These are phyloP conservation scores for Tuber aestivum DNA, from an alignment of 495 filamentous ascomycete genomes.

Conservation along the genomic window DNA sequence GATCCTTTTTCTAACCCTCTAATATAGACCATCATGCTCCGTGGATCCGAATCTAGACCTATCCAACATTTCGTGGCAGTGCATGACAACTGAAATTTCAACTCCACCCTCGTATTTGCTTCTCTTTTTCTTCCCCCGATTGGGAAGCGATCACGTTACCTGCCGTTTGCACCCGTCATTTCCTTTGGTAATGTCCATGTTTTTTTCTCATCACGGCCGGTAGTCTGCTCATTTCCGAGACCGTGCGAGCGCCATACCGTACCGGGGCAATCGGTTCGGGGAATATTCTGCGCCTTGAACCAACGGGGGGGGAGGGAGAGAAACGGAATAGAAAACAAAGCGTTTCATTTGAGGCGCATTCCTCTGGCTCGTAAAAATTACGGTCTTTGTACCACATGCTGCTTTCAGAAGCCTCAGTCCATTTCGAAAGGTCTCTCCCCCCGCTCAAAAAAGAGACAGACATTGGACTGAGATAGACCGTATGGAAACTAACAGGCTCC, in stretches of 20 bases:
- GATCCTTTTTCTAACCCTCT: slow-evolving; percentile 5
- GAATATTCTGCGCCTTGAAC: not conserved
- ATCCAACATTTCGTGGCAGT: not conserved
- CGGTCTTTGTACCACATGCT: not conserved
- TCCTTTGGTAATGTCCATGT: not conserved
- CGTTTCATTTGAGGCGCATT: not conserved
- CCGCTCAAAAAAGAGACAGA: not conserved
- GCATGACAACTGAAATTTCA: not conserved
- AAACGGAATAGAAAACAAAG: not conserved
- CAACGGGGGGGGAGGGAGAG: not conserved
- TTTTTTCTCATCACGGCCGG: not conserved
- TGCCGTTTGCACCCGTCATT: not conserved
- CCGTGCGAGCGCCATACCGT: not conserved
- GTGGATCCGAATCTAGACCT: not conserved
- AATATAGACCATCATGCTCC: not conserved
- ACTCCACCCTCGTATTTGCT: slow-evolving; percentile 2
- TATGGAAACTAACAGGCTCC: not conserved
- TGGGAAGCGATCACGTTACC: not conserved
- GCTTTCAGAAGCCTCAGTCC: not conserved
- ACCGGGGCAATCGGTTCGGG: not conserved
- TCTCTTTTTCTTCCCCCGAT: not conserved
- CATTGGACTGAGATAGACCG: not conserved
- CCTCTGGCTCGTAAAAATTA: not conserved
- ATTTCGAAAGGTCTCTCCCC: not conserved
- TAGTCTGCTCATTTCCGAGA: not conserved